These are phyloP conservation scores for Botryotinia calthae DNA, from an alignment of 2,329 filamentous ascomycete genomes.

Conservation along the genomic window DNA sequence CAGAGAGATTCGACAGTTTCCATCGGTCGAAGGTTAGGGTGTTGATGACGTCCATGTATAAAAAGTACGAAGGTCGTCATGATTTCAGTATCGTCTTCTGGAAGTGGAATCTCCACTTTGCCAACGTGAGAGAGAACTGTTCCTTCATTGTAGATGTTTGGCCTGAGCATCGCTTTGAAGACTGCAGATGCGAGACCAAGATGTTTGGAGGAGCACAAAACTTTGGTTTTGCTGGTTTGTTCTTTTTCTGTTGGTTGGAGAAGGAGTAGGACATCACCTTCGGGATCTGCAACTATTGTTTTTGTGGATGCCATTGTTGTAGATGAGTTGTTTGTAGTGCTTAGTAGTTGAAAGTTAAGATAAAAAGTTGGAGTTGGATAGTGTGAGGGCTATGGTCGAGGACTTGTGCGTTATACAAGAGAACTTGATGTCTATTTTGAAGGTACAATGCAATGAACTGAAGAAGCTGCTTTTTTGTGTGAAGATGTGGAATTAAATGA, in stretches of 20 bases:
- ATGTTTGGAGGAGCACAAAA: not conserved
- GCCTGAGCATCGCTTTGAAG: not conserved
- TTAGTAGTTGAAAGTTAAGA: accelerated
- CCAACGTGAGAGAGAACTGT: not conserved
- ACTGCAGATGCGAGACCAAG: not conserved
- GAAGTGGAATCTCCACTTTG: not conserved
- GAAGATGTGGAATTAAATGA: not conserved
- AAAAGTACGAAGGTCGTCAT: not conserved
- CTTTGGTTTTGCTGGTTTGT: not conserved
- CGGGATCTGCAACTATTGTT: not conserved
- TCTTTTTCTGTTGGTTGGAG: not conserved
- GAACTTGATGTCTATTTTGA: not conserved
- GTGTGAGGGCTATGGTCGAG: not conserved
- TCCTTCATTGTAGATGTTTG: not conserved
- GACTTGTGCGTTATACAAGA: not conserved
- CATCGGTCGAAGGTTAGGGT: not conserved
- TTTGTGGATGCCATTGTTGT: not conserved
- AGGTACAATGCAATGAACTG: not conserved
- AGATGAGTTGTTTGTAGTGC: not conserved
- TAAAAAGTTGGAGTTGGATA: not conserved
- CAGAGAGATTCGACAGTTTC: not conserved
- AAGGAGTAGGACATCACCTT: not conserved
- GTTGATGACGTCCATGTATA: not conserved
- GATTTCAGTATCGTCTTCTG: not conserved
- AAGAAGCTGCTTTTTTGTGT: not conserved